phyloP scores from a whole-genome alignment of 2,329 filamentous ascomycete species.

The Penicillium sp. region DNA sequence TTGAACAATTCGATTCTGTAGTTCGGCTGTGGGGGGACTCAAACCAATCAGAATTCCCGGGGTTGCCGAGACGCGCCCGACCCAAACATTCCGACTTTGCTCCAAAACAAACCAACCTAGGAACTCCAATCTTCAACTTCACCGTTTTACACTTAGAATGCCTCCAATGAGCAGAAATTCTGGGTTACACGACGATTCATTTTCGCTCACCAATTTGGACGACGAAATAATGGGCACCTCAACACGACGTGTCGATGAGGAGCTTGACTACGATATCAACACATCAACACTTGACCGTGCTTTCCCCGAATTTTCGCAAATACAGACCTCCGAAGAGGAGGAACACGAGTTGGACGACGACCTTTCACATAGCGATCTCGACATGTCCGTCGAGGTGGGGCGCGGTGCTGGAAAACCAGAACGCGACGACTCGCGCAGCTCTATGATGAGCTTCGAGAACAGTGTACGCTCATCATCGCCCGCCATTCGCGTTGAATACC shows the following conservation, averaged over 20 bases:
- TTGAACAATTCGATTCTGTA: neutral
- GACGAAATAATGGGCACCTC: conserved; percentile 33
- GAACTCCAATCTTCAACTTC: neutral
- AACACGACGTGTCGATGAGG: conserved; percentile 30
- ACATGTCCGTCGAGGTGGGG: conserved; percentile 58
- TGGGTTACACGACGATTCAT: conserved; percentile 5
- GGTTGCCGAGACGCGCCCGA: conserved; percentile 17
- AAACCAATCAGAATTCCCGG: conserved; percentile 8
- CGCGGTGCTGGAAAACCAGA: conserved; percentile 48
- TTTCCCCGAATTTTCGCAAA: conserved; percentile 51
- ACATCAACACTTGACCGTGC: conserved; percentile 49
- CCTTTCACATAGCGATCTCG: conserved; percentile 42
- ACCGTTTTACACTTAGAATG: conserved; percentile 1
- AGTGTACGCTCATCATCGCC: conserved; percentile 44
- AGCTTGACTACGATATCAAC: conserved; percentile 47
- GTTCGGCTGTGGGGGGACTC: neutral
- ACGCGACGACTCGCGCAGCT: conserved; percentile 52
- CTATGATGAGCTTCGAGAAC: conserved; percentile 51
- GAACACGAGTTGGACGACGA: conserved; percentile 26
- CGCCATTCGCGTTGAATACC: conserved; percentile 41
- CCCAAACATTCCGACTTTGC: conserved; percentile 15
- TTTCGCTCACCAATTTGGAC: conserved; percentile 33
- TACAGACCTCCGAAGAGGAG: conserved; percentile 43
- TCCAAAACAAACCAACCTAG: conserved; percentile 15
- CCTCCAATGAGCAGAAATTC: conserved; percentile 6